Evolutionary conservation across 2,329 filamentous ascomycete species (phyloP).

Genomic region (Arthrinium puccinioides): DNA sequence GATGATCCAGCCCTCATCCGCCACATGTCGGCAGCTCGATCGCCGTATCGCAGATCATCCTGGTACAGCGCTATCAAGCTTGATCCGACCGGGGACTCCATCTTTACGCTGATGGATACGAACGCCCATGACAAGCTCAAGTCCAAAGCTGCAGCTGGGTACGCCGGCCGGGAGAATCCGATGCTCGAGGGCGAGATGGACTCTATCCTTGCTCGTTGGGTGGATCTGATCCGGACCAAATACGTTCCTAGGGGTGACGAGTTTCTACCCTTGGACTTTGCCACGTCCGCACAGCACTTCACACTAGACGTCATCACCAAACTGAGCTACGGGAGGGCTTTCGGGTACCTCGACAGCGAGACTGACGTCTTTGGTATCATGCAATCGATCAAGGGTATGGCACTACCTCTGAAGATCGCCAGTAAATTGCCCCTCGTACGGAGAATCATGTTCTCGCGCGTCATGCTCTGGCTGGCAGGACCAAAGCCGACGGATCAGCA

Average conservation of each 20-base stretch:
- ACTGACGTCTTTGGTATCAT: constrained; percentile 12
- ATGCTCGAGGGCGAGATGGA: constrained; percentile 1
- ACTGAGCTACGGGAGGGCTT: constrained; percentile 14
- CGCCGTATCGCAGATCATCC: constrained; percentile 24
- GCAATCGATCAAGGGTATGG: constrained; percentile 2
- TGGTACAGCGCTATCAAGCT: constrained; percentile 29
- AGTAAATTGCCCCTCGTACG: constrained; percentile 12
- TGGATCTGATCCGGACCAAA: background rate
- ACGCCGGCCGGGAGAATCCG: constrained; percentile 3
- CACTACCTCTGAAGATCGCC: constrained; percentile 5
- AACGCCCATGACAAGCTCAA: constrained; percentile 29
- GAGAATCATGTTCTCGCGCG: constrained; percentile 9
- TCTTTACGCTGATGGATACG: constrained; percentile 40
- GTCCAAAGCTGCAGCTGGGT: constrained; percentile 26
- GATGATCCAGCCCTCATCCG: constrained; percentile 27
- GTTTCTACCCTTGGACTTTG: constrained; percentile 9
- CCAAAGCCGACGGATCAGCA: constrained; percentile 11
- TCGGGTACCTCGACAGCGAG: constrained; percentile 13
- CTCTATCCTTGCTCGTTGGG: background rate
- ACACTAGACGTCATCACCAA: constrained; percentile 16
- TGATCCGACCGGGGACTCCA: constrained; percentile 40
- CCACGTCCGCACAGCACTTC: constrained; percentile 10
- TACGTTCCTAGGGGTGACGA: constrained; percentile 1
- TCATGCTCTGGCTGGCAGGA: constrained; percentile 10
- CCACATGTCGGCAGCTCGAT: constrained; percentile 26